Percentiles rank a stretch among this genome's conserved stretches.
Evolutionary conservation across 2,329 filamentous ascomycete genomes (phyloP).

Genomic region (Colletotrichum kahawae): DNA sequence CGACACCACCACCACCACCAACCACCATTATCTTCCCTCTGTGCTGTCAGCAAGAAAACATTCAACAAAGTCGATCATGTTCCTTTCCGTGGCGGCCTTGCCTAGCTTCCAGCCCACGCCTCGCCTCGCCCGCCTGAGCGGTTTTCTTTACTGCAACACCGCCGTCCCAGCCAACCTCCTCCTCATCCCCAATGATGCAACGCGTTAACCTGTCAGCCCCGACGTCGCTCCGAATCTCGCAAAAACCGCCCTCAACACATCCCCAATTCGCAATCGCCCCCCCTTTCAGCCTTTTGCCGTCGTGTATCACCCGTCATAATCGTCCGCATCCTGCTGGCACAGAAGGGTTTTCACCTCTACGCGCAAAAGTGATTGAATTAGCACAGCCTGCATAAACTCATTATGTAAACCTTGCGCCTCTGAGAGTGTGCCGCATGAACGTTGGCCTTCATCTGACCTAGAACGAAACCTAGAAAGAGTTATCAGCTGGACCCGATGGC

Average conservation of each 20-base stretch:
- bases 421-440: conserved; percentile 2
- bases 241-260: conserved; percentile 1
- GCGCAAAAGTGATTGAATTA: not conserved
- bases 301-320: not conserved
- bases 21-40: not conserved
- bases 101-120: not conserved
- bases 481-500: conserved; percentile 3
- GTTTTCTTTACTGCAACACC: not conserved
- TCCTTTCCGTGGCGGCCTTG: not conserved
- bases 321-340: not conserved
- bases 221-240: conserved; percentile 21
- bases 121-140: conserved; percentile 7
- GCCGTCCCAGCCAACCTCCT: not conserved
- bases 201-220: conserved; percentile 4
- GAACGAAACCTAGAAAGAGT: conserved; percentile 4
- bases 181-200: not conserved
- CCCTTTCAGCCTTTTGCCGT: conserved; percentile 7
- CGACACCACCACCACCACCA: not conserved
- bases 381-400: not conserved
- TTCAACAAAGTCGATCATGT: conserved; percentile 11
- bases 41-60: not conserved
- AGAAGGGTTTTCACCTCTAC: not conserved
- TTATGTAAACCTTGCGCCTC: conserved; percentile 7
- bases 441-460: conserved; percentile 12
- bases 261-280: not conserved